phyloP scores from a whole-genome alignment of 176 grass and related monocot genomes.

The Rhynchospora pubera region DNA sequence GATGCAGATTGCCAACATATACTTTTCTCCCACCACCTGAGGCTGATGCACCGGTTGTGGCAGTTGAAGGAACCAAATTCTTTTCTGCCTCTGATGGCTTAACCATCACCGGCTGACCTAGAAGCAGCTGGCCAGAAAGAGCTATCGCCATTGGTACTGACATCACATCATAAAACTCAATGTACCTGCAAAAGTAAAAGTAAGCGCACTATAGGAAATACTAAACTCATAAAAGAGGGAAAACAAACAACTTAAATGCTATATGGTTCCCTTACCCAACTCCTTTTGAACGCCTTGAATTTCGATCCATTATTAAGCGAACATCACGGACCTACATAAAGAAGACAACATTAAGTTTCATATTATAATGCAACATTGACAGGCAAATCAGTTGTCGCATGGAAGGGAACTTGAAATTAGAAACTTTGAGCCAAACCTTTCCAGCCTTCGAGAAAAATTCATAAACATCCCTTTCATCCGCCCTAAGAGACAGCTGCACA shows the following conservation, averaged over 20 bases:
- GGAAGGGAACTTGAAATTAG: not conserved
- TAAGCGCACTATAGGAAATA: not conserved
- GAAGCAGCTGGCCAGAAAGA: constrained; percentile 73
- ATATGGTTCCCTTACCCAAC: constrained; percentile 64
- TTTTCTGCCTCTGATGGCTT: constrained; percentile 97
- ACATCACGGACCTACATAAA: constrained; percentile 88
- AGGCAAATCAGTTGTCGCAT: not conserved
- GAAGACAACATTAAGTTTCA: not conserved
- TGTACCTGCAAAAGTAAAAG: constrained; percentile 51
- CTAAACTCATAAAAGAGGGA: not conserved
- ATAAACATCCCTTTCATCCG: constrained; percentile 95
- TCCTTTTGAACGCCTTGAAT: constrained; percentile 95
- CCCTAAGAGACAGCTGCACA: constrained; percentile 75
- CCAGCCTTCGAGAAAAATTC: constrained; percentile 97
- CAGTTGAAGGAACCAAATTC: constrained; percentile 85
- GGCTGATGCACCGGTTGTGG: constrained; percentile 51
- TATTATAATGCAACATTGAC: not conserved
- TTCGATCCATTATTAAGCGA: constrained; percentile 94
- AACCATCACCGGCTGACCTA: constrained; percentile 84
- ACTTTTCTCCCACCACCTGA: constrained; percentile 82
- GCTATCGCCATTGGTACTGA: constrained; percentile 97
- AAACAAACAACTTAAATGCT: not conserved
- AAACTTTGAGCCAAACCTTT: constrained; percentile 42
- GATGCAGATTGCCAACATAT: constrained; percentile 96
- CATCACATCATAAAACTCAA: constrained; percentile 97